phyloP scores from a whole-genome alignment of 495 filamentous ascomycete species.

The Aspergillus bertholletiae region DNA sequence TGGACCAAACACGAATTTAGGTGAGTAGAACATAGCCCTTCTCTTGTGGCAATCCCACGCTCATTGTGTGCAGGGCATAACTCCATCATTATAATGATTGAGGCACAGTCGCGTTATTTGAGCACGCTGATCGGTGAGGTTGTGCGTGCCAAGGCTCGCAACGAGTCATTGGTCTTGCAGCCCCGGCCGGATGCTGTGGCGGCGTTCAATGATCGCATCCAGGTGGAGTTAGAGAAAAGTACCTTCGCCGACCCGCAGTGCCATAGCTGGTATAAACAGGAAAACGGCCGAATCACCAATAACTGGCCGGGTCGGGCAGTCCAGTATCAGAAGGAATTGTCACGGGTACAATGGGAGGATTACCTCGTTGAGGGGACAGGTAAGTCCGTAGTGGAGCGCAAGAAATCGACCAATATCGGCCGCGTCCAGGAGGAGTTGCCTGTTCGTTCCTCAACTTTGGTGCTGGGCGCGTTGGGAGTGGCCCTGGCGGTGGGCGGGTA shows the following conservation, averaged over 20 bases:
- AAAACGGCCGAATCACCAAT: conserved; percentile 51
- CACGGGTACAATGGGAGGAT: conserved; percentile 44
- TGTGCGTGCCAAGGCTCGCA: conserved; percentile 30
- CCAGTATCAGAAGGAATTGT: conserved; percentile 45
- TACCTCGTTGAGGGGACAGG: conserved; percentile 41
- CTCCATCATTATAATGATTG: conserved; percentile 58
- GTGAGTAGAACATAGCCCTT: conserved; percentile 13
- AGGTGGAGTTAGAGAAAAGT: conserved; percentile 34
- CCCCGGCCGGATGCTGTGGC: conserved; percentile 33
- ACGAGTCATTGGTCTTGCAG: conserved; percentile 33
- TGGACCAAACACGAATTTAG: conserved; percentile 56
- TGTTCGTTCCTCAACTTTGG: conserved; percentile 29
- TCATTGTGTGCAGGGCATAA: conserved; percentile 38
- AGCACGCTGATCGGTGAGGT: conserved; percentile 41
- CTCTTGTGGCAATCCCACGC: not conserved
- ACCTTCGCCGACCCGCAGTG: conserved; percentile 53
- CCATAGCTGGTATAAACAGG: conserved; percentile 55
- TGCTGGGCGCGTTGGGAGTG: conserved; percentile 28
- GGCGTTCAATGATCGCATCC: conserved; percentile 45
- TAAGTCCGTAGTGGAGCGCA: conserved; percentile 21
- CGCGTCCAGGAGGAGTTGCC: conserved; percentile 43
- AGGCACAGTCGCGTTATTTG: conserved; percentile 53
- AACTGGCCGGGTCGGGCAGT: conserved; percentile 52
- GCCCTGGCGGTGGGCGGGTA: conserved; percentile 17
- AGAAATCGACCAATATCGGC: conserved; percentile 32